Evolutionary conservation across 2,329 filamentous ascomycete species (phyloP).

Genomic region (Colletotrichum sp.): DNA sequence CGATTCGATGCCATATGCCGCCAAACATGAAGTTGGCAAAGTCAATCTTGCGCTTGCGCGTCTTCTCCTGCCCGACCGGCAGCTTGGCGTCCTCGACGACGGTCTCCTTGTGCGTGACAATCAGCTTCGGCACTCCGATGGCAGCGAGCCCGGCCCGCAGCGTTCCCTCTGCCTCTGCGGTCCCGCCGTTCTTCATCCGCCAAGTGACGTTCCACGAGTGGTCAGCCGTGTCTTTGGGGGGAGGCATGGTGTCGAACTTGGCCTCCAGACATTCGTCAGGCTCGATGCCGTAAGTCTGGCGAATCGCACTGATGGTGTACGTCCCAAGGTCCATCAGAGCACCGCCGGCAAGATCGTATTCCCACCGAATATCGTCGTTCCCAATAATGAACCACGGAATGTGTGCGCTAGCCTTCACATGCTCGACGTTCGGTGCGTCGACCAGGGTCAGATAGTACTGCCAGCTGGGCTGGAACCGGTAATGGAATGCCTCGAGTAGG

Average conservation of each 20-base stretch:
- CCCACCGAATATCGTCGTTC: conserved; percentile 47
- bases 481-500: conserved; percentile 59
- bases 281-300: conserved; percentile 42
- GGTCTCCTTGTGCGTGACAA: conserved; percentile 24
- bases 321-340: conserved; percentile 44
- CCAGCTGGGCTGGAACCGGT: conserved; percentile 55
- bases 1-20: conserved; percentile 37
- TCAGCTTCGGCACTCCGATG: conserved; percentile 22
- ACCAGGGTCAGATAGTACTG: conserved; percentile 44
- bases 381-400: conserved; percentile 34
- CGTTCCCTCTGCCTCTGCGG: conserved; percentile 34
- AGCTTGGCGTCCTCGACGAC: conserved; percentile 18
- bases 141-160: conserved; percentile 22
- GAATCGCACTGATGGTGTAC: conserved; percentile 42
- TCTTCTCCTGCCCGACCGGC: conserved; percentile 25
- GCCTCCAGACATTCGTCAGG: conserved; percentile 41
- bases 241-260: conserved; percentile 28
- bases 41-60: conserved; percentile 30
- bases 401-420: conserved; percentile 32
- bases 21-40: conserved; percentile 31
- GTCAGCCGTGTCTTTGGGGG: conserved; percentile 37
- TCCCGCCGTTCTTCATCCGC: conserved; percentile 42
- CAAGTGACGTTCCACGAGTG: conserved; percentile 37
- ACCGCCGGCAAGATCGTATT: conserved; percentile 46
- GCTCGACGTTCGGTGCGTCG: conserved; percentile 39